Conservation (phyloP, 225 moss, liverwort and hornwort species). For the Pseudisothecium myosuroides region DNA sequence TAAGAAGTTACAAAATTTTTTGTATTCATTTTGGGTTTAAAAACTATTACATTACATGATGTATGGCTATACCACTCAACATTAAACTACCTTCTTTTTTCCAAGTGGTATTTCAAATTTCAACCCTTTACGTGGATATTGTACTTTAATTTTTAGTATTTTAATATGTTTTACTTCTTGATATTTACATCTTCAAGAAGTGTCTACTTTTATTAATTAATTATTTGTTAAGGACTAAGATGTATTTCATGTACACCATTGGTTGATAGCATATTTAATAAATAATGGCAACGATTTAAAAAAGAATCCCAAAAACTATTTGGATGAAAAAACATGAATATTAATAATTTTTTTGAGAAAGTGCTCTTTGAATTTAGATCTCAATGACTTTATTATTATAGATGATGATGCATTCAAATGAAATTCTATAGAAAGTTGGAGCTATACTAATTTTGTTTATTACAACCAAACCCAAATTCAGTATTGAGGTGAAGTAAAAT, state of each 20-base stretch:
- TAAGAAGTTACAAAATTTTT: not conserved
- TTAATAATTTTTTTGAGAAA: not conserved
- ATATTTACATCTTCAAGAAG: not conserved
- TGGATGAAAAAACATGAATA: not conserved
- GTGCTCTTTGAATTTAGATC: not conserved
- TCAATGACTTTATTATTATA: not conserved
- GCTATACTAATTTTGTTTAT: not conserved
- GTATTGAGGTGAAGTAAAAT: not conserved
- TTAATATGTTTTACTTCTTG: no score
- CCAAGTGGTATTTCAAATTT: not conserved
- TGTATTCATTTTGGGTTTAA: not conserved
- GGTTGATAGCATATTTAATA: not conserved
- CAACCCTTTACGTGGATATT: no score
- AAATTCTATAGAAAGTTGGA: not conserved
- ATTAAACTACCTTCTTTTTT: not conserved
- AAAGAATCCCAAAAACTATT: rapidly evolving
- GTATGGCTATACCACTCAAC: not conserved
- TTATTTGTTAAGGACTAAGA: not conserved
- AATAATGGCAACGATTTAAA: not conserved
- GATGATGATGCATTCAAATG: not conserved
- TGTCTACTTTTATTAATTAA: no score
- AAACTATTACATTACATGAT: not conserved
- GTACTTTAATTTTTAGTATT: not conserved
- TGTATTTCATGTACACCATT: not conserved
- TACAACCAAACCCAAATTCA: not conserved